A percentile compares a stretch with the other conserved stretches of the same genome.
phyloP scores from a whole-genome alignment of 495 filamentous ascomycete genomes.

The Xylaria cubensis region DNA sequence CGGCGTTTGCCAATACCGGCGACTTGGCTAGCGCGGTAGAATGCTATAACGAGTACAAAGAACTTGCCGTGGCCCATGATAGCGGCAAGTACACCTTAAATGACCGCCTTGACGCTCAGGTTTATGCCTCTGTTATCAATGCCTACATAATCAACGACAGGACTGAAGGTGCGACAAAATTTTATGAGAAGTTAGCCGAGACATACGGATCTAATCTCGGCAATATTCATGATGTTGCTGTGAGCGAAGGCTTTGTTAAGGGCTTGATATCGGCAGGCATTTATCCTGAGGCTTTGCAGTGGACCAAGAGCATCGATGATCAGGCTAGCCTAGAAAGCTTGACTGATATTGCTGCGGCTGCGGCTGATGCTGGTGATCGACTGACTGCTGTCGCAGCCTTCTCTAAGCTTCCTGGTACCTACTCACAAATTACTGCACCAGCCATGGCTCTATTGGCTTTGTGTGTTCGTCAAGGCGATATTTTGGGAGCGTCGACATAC shows the following conservation, averaged over 20 bases:
- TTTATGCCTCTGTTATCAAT: constrained; percentile 87
- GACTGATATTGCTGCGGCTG: constrained; percentile 57
- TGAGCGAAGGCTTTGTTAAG: constrained; percentile 76
- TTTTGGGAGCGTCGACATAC: constrained; percentile 74
- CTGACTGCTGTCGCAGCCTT: constrained; percentile 74
- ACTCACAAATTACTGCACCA: constrained; percentile 61
- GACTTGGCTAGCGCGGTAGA: constrained; percentile 91
- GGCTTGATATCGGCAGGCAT: constrained; percentile 68
- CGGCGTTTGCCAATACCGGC: constrained; percentile 79
- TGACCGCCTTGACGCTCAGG: constrained; percentile 76
- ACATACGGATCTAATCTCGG: constrained; percentile 61
- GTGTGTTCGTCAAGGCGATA: constrained; percentile 78
- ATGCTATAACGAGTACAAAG: constrained; percentile 92
- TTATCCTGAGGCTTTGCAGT: constrained; percentile 69
- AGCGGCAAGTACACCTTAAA: constrained; percentile 72
- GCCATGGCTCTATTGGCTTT: constrained; percentile 88
- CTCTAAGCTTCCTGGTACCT: constrained; percentile 56
- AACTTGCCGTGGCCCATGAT: constrained; percentile 80
- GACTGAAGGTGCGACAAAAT: constrained; percentile 76
- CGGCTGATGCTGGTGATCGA: constrained; percentile 81
- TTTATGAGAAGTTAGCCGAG: constrained; percentile 76
- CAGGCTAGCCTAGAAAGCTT: constrained; percentile 44
- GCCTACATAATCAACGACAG: constrained; percentile 84
- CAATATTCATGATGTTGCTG: constrained; percentile 70
- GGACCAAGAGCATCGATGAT: constrained; percentile 60